Conservation (phyloP, 176 grass and related monocot genomes). For the Puccinellia tenuiflora region DNA sequence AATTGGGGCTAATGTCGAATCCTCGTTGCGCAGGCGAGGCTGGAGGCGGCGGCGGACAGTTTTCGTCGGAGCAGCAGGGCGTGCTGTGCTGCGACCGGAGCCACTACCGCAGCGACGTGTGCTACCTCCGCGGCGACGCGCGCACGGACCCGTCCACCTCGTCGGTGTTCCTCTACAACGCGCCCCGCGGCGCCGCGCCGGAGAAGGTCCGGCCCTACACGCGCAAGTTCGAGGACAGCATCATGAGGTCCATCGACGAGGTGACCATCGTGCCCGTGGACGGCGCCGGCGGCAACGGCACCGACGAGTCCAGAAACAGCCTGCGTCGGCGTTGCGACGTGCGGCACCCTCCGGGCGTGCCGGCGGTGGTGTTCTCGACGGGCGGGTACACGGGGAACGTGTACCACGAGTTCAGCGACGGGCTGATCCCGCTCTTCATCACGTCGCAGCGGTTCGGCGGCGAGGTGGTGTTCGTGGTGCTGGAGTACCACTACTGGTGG, state of each 20-base stretch:
- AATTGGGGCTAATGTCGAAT: neutral
- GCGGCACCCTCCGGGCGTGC: constrained; percentile 48
- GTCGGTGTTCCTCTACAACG: constrained; percentile 55
- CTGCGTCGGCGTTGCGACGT: constrained; percentile 49
- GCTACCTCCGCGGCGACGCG: constrained; percentile 84
- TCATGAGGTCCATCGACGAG: constrained; percentile 80
- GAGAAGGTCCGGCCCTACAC: constrained; percentile 92
- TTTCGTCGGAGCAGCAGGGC: no score
- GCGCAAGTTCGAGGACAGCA: constrained; percentile 76
- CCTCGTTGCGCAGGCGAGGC: constrained; percentile 49
- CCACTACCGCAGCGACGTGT: constrained; percentile 87
- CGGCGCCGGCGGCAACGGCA: no score
- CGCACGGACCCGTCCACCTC: constrained; percentile 70
- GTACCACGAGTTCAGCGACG: constrained; percentile 99
- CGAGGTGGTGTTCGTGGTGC: constrained; percentile 86
- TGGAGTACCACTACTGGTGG: constrained; percentile 93
- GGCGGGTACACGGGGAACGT: constrained; percentile 98
- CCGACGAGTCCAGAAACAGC: neutral
- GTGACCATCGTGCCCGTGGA: constrained; percentile 43
- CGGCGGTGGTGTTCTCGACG: constrained; percentile 87
- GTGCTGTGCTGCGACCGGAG: constrained; percentile 89
- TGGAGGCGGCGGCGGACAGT: neutral
- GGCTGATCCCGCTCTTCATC: constrained; percentile 85
- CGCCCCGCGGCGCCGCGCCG: constrained; percentile 23
- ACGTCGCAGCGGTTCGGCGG: constrained; percentile 76